Evolutionary conservation across 2,329 filamentous ascomycete genomes (phyloP).

Genomic region (Claviceps sp.): DNA sequence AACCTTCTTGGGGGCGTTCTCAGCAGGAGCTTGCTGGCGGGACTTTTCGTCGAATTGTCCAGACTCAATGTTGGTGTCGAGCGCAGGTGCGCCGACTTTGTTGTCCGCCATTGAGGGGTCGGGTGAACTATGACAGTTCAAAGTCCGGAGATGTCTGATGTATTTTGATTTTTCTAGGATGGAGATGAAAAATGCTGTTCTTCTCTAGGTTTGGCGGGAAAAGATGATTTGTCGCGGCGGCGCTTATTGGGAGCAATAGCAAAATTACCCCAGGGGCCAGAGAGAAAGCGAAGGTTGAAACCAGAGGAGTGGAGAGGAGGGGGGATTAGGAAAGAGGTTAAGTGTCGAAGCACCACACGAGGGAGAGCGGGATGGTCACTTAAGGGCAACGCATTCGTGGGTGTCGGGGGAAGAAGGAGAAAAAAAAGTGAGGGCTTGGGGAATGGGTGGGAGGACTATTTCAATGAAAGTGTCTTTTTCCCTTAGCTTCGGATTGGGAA

Average conservation of each 20-base stretch:
- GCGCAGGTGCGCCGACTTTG: conserved; percentile 39
- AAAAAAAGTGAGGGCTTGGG: conserved; percentile 11
- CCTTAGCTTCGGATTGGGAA: conserved; percentile 3
- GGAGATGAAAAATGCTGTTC: background rate
- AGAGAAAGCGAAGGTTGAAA: background rate
- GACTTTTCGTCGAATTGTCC: conserved; percentile 54
- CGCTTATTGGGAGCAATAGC: conserved; percentile 2
- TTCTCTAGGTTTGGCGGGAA: conserved; percentile 1
- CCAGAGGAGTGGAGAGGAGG: conserved; percentile 6
- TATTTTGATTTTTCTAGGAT: background rate
- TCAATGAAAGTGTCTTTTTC: conserved; percentile 17
- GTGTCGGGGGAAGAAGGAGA: conserved; percentile 25
- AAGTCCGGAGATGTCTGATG: background rate
- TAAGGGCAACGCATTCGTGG: conserved; percentile 36
- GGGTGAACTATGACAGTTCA: background rate
- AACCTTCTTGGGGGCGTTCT: conserved; percentile 23
- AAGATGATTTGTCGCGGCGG: background rate
- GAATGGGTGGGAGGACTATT: conserved; percentile 25
- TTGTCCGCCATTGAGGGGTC: conserved; percentile 38
- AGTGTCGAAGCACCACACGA: conserved; percentile 35
- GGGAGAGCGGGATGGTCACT: conserved; percentile 26
- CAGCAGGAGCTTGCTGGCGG: conserved; percentile 18
- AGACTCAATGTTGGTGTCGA: conserved; percentile 51
- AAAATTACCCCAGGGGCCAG: conserved; percentile 5
- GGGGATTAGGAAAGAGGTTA: conserved; percentile 6